A percentile compares a stretch with the other conserved stretches of the same genome.
Evolutionary conservation across 73 alveolate genomes (phyloP).

Genomic region (Paramecium sonneborni): DNA sequence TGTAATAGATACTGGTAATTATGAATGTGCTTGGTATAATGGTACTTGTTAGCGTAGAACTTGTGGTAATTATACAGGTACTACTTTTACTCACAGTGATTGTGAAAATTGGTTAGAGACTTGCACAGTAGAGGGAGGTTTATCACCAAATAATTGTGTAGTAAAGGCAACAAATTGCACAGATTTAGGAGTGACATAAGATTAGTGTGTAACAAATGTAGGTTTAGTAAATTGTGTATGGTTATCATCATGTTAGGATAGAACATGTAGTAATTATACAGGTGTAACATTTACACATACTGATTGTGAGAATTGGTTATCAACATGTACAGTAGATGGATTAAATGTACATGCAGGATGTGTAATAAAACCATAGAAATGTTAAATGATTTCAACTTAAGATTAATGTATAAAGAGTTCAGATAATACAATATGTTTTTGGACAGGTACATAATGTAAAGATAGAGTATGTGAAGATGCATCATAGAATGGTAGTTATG

Average conservation of each 20-base stretch:
- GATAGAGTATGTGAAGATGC: conserved; percentile 31
- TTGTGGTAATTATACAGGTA: conserved; percentile 28
- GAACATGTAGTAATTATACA: conserved; percentile 12
- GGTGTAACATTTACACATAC: conserved; percentile 17
- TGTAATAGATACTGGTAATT: background rate
- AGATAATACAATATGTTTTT: background rate
- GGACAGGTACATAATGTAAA: conserved; percentile 44
- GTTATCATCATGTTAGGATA: background rate
- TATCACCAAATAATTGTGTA: background rate
- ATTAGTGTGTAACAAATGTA: background rate
- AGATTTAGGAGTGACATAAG: background rate
- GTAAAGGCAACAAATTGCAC: conserved; percentile 16
- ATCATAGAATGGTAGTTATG: background rate
- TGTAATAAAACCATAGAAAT: background rate
- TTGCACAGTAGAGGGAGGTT: conserved; percentile 2
- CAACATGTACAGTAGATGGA: conserved; percentile 41
- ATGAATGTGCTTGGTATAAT: conserved; percentile 37
- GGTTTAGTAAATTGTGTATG: conserved; percentile 14
- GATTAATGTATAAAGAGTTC: background rate
- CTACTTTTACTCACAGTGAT: background rate
- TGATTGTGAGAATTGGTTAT: background rate
- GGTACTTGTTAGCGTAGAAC: conserved; percentile 10
- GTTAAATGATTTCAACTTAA: background rate
- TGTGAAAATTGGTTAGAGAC: conserved; percentile 39
- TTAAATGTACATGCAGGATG: background rate